Base-by-base conservation (phyloP, 192 early-diverging fungal genomes). In the Coemansia sp. region DNA sequence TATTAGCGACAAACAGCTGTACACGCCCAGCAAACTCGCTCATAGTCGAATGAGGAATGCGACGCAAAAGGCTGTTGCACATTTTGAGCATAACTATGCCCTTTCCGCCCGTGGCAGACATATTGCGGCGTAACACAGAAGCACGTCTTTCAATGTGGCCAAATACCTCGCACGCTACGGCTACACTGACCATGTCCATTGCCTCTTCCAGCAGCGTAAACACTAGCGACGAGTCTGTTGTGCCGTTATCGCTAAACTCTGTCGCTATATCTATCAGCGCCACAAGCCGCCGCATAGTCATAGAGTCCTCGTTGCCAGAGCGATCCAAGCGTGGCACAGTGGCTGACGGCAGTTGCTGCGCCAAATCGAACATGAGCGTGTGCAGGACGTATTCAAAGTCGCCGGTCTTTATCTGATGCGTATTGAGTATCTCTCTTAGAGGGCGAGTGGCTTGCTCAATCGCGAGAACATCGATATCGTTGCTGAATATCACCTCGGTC, bases 21-120 rank as follows among this genome's bases (percentile, higher is more conserved):
- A 98, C 92, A n/a, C 95, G 89, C 1, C 96, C 95, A 63, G 90
- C 90, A 65, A 90, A 89, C 38, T 87, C 88, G 19, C 88, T 91
- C 79, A 94, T 88, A 41, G 88, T 89, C 3, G 91, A 86, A 53
- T 93, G 92, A 2, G 95, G 94, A n/a, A 95, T 83, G 62, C 96
- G 86, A 6, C 94, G 85, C 6, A 98, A 80, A n/a, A 97, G 74
- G 22, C 92, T 91, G 73, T 97, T 97, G 78, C 94, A 97, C 58
- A 94, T 76, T 60, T 91, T 78, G 41, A 98, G 85, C 40, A 98
- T 74, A 3, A 91, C 84, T 5, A 95, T 76, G 19, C 91, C 92
- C 69, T 98, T 98, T 53, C 96, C 96, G 65, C 85, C 86, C 1
- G 77, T 87, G 13, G 92, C 87, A 15, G 87, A 71, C 82, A 96